Evolutionary conservation across 805 yeast genomes (phyloP).

Genomic region (Cyberlindnera maritima): DNA sequence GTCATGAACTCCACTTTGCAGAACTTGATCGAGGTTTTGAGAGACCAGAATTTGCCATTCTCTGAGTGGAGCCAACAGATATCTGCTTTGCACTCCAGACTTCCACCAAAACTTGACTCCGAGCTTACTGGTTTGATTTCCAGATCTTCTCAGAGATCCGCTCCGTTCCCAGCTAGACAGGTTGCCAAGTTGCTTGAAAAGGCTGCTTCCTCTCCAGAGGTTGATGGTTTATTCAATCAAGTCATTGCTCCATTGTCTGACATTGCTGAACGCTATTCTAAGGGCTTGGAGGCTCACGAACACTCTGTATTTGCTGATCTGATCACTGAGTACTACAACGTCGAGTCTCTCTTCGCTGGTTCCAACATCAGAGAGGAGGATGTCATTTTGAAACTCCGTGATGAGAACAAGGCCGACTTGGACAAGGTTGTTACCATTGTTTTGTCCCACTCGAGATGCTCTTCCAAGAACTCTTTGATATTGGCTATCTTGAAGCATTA

Average conservation of each 20-base stretch:
- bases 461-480: conserved; percentile 87
- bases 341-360: conserved; percentile 78
- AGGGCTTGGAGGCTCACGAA: conserved; percentile 85
- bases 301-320: conserved; percentile 68
- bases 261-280: conserved; percentile 64
- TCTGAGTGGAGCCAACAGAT: conserved; percentile 86
- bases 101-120: conserved; percentile 75
- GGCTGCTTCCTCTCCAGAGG: conserved; percentile 47
- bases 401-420: conserved; percentile 76
- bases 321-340: conserved; percentile 67
- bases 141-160: conserved; percentile 60
- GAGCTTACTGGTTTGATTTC: conserved; percentile 63
- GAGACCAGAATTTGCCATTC: conserved; percentile 82
- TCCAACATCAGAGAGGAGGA: conserved; percentile 81
- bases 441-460: conserved; percentile 88
- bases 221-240: conserved; percentile 50
- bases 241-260: conserved; percentile 71
- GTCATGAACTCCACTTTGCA: conserved; percentile 83
- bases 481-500: conserved; percentile 82
- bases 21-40: conserved; percentile 67
- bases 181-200: conserved; percentile 69
- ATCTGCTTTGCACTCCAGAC: conserved; percentile 89
- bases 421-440: conserved; percentile 68
- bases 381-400: conserved; percentile 82
- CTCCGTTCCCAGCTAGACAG: conserved; percentile 93